Evolutionary conservation across 305 asterid genomes (phyloP), one percentile per base, ranked within the genome.

Genomic region (Lippia alba): DNA sequence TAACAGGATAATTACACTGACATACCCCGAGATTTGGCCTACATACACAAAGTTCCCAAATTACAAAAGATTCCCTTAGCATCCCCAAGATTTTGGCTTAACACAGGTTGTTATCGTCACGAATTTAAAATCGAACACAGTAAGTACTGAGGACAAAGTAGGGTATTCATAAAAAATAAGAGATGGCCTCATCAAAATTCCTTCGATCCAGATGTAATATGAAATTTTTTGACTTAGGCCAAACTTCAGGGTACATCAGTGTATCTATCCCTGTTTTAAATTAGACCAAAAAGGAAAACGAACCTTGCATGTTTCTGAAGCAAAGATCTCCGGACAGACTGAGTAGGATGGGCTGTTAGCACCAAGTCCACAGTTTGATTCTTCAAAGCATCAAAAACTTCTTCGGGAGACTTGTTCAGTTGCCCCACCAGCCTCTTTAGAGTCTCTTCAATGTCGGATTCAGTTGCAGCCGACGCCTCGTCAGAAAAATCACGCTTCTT

Each of bases 281-380:
- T 64, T 19, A 39, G 55, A 54, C 24, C 60, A 49, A 51, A 5
- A 3, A 19, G 9, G 40, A 53, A 49, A 44, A 64, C 82, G 65
- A 69, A 89, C 96, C 94, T 89, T 44, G 86, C 94, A 60, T 89
- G 94, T 74, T 89, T 89, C 70, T 87, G 93, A 78, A 89, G 93
- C 89, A 89, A 82, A 66, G 96, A 89, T 77, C 96, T 68, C 41
- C 93, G 91, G 62, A 89, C 90, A 60, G 93, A 85, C 67, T 89
- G 93, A 51, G 96, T 89, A 45, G 96, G 96, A 77, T 89, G 96
- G 4, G 96, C 96, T 0, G 96, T 89, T 5, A 89, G 73, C 6
- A 89, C 96, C 68, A 89, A 80, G 81, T 88, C 95, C 1, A 88
- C 88, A 0, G 95, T 88, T 74, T 88, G 95, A 74, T 88, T 88